Conservation (phyloP, 2,329 filamentous ascomycete genomes). For the Clathrospora elynae region DNA sequence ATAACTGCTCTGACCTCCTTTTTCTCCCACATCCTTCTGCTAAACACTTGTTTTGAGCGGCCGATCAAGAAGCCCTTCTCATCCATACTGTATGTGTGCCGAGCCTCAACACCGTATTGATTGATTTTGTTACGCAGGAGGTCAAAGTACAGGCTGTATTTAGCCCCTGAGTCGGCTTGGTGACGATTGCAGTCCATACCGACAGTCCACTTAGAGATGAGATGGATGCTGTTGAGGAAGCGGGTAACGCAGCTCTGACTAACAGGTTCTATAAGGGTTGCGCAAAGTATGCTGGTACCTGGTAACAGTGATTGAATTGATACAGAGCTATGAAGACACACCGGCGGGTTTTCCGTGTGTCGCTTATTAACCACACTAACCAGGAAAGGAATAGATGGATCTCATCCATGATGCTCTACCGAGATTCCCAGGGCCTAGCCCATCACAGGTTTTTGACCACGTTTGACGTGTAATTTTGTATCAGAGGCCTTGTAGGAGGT, state of each 20-base stretch:
- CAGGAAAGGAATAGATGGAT: no score
- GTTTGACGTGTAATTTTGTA: background rate
- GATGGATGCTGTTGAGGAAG: slow-evolving; percentile 8
- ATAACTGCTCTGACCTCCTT: background rate
- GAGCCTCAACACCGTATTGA: slow-evolving; percentile 7
- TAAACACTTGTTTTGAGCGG: no score
- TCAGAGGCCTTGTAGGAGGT: no score
- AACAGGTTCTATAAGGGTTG: no score
- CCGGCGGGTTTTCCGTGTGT: no score
- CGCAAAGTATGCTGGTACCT: no score
- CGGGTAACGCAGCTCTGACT: slow-evolving; percentile 15
- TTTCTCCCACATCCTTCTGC: background rate
- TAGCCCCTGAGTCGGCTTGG: slow-evolving; percentile 5
- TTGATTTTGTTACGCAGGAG: slow-evolving; percentile 12
- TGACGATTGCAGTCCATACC: slow-evolving; percentile 8
- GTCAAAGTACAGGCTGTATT: slow-evolving; percentile 13
- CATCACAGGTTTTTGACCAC: background rate
- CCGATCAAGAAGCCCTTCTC: no score
- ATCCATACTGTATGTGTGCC: slow-evolving; percentile 17
- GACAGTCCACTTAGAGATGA: slow-evolving; percentile 5
- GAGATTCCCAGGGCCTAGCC: no score
- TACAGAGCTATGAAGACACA: no score
- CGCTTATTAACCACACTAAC: no score
- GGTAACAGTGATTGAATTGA: no score
- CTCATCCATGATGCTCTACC: no score